Conservation (phyloP, 768 basidiomycete genomes). For the Tricholoma hemisulphureum region DNA sequence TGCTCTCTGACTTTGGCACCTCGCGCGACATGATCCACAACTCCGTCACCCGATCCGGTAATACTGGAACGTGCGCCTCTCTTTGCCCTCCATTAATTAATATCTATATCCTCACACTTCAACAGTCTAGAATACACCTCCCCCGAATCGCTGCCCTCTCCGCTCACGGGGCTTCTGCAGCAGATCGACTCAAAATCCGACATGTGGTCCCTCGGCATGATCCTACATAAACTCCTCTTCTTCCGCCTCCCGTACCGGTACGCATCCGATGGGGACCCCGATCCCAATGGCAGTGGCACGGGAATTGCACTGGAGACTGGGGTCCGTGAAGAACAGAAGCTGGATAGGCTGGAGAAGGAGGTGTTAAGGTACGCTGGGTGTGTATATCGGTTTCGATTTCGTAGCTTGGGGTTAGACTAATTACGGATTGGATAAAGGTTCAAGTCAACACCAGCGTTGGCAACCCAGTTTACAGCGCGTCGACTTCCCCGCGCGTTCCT, state of each 20-base stretch:
- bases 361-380: conserved; percentile 76
- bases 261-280: conserved; percentile 57
- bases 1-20: conserved; percentile 95
- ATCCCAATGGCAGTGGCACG: conserved; percentile 9
- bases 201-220: conserved; percentile 98
- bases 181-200: conserved; percentile 87
- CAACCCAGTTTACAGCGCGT: conserved; percentile 63
- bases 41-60: conserved; percentile 73
- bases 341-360: conserved; percentile 69
- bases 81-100: neutral
- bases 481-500: conserved; percentile 70
- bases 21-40: conserved; percentile 85
- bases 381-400: conserved; percentile 15
- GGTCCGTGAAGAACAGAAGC: conserved; percentile 56
- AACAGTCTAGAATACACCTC: conserved; percentile 80
- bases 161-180: conserved; percentile 58
- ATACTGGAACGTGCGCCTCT: conserved; percentile 82
- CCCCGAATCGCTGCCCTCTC: conserved; percentile 80
- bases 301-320: conserved; percentile 35
- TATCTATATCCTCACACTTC: neutral
- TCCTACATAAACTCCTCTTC: conserved; percentile 90
- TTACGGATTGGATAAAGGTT: conserved; percentile 31
- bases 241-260: conserved; percentile 85
- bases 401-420: neutral
- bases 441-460: conserved; percentile 50